Evolutionary conservation across 352 stramenopile species (phyloP).

Genomic region (Phytophthora tentaculata): DNA sequence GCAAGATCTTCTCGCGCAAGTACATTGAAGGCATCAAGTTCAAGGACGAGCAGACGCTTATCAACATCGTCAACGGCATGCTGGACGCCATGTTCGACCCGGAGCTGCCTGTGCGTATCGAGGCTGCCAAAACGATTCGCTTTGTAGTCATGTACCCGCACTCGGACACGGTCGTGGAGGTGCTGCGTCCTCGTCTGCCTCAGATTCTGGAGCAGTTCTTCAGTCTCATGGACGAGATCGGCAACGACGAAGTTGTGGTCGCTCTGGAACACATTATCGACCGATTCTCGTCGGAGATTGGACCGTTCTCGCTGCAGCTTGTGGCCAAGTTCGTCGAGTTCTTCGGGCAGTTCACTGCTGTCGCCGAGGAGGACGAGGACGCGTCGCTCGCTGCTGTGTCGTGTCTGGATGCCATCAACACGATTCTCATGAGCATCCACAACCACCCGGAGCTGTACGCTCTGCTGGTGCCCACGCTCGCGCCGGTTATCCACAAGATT

Average conservation of each 20-base stretch:
- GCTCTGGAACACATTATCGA: conserved; percentile 96
- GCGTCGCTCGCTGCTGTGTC: conserved; percentile 95
- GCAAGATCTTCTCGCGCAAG: conserved; percentile 96
- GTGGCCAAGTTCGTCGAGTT: conserved; percentile 95
- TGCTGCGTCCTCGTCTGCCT: conserved; percentile 92
- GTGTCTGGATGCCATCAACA: conserved; percentile 88
- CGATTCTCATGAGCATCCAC: conserved; percentile 86
- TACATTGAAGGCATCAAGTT: conserved; percentile 93
- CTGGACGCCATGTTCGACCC: conserved; percentile 92
- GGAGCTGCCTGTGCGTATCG: conserved; percentile 97
- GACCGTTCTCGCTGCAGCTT: conserved; percentile 92
- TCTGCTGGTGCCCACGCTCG: conserved; percentile 94
- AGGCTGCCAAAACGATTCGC: conserved; percentile 92
- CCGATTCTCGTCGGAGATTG: conserved; percentile 97
- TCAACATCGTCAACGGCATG: conserved; percentile 83
- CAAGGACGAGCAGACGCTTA: conserved; percentile 90
- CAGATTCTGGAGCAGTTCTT: conserved; percentile 98
- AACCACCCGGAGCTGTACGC: conserved; percentile 82
- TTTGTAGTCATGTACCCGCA: conserved; percentile 90
- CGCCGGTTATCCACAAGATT: conserved; percentile 95
- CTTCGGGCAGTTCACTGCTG: conserved; percentile 95
- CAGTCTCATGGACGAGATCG: conserved; percentile 98
- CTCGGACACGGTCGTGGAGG: conserved; percentile 81
- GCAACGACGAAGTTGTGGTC: conserved; percentile 97
- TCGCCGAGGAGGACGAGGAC: conserved; percentile 94